These are phyloP conservation scores for Yarrowia osloensis DNA, from an alignment of 805 yeast species.

Conservation along the genomic window DNA sequence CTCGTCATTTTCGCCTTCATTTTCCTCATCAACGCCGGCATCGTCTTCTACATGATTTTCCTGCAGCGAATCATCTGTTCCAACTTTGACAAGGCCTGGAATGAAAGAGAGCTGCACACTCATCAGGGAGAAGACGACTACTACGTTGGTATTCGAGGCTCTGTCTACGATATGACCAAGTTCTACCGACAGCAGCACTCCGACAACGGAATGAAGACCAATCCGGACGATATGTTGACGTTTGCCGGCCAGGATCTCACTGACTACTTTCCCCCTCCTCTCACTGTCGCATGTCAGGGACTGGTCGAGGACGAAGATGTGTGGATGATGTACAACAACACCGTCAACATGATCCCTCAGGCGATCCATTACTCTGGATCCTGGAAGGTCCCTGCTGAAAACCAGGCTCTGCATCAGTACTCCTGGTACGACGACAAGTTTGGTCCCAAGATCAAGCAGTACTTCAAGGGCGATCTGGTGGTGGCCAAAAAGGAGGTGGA, in stretches of 20 bases:
- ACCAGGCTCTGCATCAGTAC: slow-evolving; percentile 42
- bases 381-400: slow-evolving; percentile 36
- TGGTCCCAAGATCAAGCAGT: slow-evolving; percentile 42
- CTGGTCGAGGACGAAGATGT: slow-evolving; percentile 43
- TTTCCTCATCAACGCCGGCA: slow-evolving; percentile 43
- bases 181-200: slow-evolving; percentile 48
- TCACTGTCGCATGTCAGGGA: slow-evolving; percentile 46
- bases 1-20: slow-evolving; percentile 44
- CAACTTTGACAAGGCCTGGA: slow-evolving; percentile 48
- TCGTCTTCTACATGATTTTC: slow-evolving; percentile 49
- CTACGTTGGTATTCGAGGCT: slow-evolving; percentile 46
- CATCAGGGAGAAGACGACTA: slow-evolving; percentile 45
- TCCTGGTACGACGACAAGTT: slow-evolving; percentile 45
- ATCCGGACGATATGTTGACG: slow-evolving; percentile 41
- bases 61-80: slow-evolving; percentile 47
- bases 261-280: slow-evolving; percentile 47
- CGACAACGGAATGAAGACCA: slow-evolving; percentile 44
- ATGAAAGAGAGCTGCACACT: slow-evolving; percentile 41
- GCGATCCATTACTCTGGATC: slow-evolving; percentile 44
- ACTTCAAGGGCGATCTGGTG: slow-evolving; percentile 45
- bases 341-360: slow-evolving; percentile 37
- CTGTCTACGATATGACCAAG: slow-evolving; percentile 47
- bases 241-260: slow-evolving; percentile 47
- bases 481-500: slow-evolving; percentile 39
- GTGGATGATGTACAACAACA: slow-evolving; percentile 40